A percentile compares a stretch with the other conserved stretches of the same genome.
These are phyloP conservation scores for Candida chilensis DNA, from an alignment of 805 yeast species.

Conservation along the genomic window DNA sequence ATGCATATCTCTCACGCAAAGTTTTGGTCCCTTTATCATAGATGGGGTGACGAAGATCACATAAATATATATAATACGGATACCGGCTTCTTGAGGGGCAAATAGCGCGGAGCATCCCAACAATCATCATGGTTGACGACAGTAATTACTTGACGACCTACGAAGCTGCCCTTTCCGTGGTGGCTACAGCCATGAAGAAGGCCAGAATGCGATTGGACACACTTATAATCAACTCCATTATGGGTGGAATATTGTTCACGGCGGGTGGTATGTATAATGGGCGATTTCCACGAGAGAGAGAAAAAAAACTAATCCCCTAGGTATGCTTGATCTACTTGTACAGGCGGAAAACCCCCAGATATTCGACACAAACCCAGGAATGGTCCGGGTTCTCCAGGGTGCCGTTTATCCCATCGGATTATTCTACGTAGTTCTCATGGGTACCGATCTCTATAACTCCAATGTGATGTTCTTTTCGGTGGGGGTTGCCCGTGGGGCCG, in stretches of 20 bases:
- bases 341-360: conserved; percentile 42
- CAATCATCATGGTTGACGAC: conserved; percentile 39
- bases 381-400: conserved; percentile 50
- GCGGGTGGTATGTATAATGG: conserved; percentile 78
- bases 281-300: no score
- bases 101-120: no score
- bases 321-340: conserved; percentile 43
- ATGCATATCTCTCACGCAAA: no score
- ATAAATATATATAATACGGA: no score
- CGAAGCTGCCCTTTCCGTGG: conserved; percentile 78
- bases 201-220: conserved; percentile 56
- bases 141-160: conserved; percentile 61
- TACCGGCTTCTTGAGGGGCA: no score
- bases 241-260: conserved; percentile 64
- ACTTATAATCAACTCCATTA: conserved; percentile 50
- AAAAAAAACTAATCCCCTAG: no score
- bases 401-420: conserved; percentile 60
- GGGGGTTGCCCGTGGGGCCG: conserved; percentile 63
- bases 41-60: no score
- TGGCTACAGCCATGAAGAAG: conserved; percentile 81
- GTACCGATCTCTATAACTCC: conserved; percentile 70
- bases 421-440: conserved; percentile 66
- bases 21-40: no score
- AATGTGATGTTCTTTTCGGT: conserved; percentile 65
- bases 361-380: conserved; percentile 35